Conservation (phyloP, 208 protist species). For the Angomonas deanei region DNA sequence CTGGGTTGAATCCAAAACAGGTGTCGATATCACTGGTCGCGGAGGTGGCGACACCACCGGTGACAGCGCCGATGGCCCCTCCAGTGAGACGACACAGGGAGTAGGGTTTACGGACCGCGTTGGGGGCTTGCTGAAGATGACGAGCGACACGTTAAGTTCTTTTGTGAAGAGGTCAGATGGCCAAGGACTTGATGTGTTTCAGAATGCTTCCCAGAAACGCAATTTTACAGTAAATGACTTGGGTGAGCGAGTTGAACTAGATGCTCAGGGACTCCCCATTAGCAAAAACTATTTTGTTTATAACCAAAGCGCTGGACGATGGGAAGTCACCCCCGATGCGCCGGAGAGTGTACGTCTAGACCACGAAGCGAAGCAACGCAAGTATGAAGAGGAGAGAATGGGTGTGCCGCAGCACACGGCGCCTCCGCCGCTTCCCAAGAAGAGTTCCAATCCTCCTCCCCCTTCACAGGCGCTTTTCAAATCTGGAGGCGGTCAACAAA, state of each 20-base stretch:
- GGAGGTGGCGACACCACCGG: background rate
- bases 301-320: constrained; percentile 55
- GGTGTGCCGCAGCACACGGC: constrained; percentile 31
- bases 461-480: background rate
- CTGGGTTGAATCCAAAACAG: constrained; percentile 77
- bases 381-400: constrained; percentile 50
- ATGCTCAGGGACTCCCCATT: constrained; percentile 77
- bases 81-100: background rate
- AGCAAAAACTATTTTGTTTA: constrained; percentile 85
- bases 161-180: too few relatives aligned
- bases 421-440: constrained; percentile 19
- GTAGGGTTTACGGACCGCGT: constrained; percentile 1
- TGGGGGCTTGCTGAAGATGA: constrained; percentile 14
- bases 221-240: constrained; percentile 4
- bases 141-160: constrained; percentile 19
- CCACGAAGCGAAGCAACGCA: constrained; percentile 47
- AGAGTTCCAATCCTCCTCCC: constrained; percentile 2
- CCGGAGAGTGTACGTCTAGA: constrained; percentile 61
- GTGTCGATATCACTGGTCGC: constrained; percentile 62
- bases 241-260: constrained; percentile 47
- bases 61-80: background rate
- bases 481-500: constrained; percentile 6
- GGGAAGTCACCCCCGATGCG: constrained; percentile 66
- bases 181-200: too few relatives aligned
- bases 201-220: too few relatives aligned